A percentile compares a stretch with the other conserved stretches of the same genome.
These are phyloP conservation scores for Vigna reflexopilosa DNA, from an alignment of 306 rosid species.

Conservation along the genomic window DNA sequence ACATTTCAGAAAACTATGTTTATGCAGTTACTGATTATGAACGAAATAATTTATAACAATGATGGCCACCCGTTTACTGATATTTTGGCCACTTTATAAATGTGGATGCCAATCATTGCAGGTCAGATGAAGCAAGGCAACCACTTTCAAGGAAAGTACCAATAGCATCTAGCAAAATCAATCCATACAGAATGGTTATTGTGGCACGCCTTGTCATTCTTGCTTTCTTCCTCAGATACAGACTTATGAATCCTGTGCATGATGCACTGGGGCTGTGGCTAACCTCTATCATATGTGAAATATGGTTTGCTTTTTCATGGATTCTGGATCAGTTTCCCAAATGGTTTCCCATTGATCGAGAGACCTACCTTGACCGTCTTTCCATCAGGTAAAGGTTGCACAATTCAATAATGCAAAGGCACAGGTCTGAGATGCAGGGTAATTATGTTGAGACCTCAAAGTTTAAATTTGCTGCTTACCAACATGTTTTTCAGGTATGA, in stretches of 20 bases:
- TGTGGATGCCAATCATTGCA: constrained; percentile 52
- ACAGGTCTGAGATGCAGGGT: background rate
- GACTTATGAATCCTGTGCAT: constrained; percentile 79
- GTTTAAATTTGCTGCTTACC: constrained; percentile 1
- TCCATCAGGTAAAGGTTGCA: constrained; percentile 62
- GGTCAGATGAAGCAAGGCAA: constrained; percentile 93
- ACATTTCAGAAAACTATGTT: constrained; percentile 13
- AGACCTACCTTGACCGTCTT: constrained; percentile 90
- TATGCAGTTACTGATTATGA: background rate
- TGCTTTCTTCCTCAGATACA: constrained; percentile 75
- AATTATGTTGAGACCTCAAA: background rate
- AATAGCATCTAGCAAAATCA: constrained; percentile 86
- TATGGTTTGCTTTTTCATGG: constrained; percentile 97
- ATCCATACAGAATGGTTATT: constrained; percentile 98
- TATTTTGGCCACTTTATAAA: constrained; percentile 15
- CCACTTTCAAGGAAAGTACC: constrained; percentile 96
- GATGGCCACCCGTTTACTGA: background rate
- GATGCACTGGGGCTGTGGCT: constrained; percentile 93
- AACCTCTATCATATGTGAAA: constrained; percentile 85
- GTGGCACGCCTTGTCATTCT: constrained; percentile 79
- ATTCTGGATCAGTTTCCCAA: constrained; percentile 94
- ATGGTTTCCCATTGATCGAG: constrained; percentile 87
- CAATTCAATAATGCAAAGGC: background rate
- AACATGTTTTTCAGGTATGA: constrained; percentile 53
- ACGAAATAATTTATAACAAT: constrained; percentile 21